A percentile compares a stretch with the other conserved stretches of the same genome.
These are phyloP conservation scores for Melanogaster broomeanus DNA, from an alignment of 768 basidiomycete species.

Conservation along the genomic window DNA sequence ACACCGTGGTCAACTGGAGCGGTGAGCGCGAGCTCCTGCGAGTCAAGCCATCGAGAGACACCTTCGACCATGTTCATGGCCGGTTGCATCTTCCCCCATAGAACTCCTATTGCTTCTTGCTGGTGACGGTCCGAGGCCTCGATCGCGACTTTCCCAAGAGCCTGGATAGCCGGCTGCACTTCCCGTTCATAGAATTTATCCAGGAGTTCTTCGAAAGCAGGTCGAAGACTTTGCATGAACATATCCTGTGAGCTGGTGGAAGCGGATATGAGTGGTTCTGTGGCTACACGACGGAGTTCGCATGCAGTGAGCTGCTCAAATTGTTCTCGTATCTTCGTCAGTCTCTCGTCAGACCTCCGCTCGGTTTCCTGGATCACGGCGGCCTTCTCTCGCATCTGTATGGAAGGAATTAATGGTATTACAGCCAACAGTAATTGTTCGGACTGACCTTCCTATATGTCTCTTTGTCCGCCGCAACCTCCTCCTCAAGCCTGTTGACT, in stretches of 20 bases:
- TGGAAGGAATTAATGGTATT: slow-evolving; percentile 2
- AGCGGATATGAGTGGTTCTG: background rate
- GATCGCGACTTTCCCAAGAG: slow-evolving; percentile 9
- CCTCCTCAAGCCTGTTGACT: slow-evolving; percentile 22
- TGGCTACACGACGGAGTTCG: slow-evolving; percentile 1
- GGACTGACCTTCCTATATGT: slow-evolving; percentile 18
- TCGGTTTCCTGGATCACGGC: slow-evolving; percentile 12
- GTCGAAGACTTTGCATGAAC: slow-evolving; percentile 21
- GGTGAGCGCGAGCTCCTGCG: slow-evolving; percentile 24
- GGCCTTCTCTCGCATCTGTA: slow-evolving; percentile 18
- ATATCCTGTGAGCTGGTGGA: slow-evolving; percentile 3
- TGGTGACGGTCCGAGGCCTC: slow-evolving; percentile 21
- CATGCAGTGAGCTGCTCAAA: slow-evolving; percentile 16
- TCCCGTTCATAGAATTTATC: slow-evolving; percentile 25
- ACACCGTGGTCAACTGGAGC: slow-evolving; percentile 14
- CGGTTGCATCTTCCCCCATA: slow-evolving; percentile 31
- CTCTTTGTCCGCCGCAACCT: slow-evolving; percentile 16
- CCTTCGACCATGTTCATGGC: slow-evolving; percentile 33
- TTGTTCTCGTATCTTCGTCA: slow-evolving; percentile 16
- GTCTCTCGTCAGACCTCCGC: slow-evolving; percentile 12
- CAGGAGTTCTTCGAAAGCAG: slow-evolving; percentile 17
- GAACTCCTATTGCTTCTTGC: slow-evolving; percentile 18
- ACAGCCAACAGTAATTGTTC: background rate
- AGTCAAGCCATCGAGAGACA: slow-evolving; percentile 32
- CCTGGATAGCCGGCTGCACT: slow-evolving; percentile 18